Percentiles rank a stretch among this genome's conserved stretches.
phyloP scores from a whole-genome alignment of 306 rosid species.

The Dalbergia oliveri region DNA sequence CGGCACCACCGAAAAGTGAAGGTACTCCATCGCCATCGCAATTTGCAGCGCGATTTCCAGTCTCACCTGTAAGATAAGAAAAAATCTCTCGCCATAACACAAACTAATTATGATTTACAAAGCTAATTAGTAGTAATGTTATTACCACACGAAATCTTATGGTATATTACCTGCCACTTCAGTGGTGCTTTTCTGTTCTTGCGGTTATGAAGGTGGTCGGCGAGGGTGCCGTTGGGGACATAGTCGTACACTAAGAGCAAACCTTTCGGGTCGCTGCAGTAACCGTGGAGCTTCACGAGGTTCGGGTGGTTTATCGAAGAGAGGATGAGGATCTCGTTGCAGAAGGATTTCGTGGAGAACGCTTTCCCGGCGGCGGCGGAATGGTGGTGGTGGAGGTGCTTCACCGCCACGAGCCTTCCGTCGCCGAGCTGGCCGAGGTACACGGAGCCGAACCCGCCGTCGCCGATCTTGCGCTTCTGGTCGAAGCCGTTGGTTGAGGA shows the following conservation, averaged over 20 bases:
- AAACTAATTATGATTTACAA: no score
- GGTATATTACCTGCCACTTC: constrained; percentile 59
- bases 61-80: constrained; percentile 43
- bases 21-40: constrained; percentile 92
- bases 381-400: constrained; percentile 79
- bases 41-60: constrained; percentile 83
- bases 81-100: not conserved
- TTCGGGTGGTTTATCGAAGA: constrained; percentile 87
- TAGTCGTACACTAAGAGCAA: constrained; percentile 81
- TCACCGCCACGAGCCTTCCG: constrained; percentile 79
- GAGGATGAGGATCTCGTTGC: constrained; percentile 91
- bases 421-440: constrained; percentile 78
- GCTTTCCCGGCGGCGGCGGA: constrained; percentile 52
- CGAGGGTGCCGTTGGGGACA: constrained; percentile 88
- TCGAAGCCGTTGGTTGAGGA: constrained; percentile 79
- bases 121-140: no score
- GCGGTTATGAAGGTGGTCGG: constrained; percentile 83
- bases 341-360: constrained; percentile 79
- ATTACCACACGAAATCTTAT: not conserved
- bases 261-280: constrained; percentile 93
- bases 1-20: constrained; percentile 81
- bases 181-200: constrained; percentile 57
- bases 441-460: constrained; percentile 96
- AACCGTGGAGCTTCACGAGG: constrained; percentile 93
- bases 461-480: constrained; percentile 86